Evolutionary conservation across 441 rosid genomes (phyloP).

Genomic region (Bruguiera hainesii): DNA sequence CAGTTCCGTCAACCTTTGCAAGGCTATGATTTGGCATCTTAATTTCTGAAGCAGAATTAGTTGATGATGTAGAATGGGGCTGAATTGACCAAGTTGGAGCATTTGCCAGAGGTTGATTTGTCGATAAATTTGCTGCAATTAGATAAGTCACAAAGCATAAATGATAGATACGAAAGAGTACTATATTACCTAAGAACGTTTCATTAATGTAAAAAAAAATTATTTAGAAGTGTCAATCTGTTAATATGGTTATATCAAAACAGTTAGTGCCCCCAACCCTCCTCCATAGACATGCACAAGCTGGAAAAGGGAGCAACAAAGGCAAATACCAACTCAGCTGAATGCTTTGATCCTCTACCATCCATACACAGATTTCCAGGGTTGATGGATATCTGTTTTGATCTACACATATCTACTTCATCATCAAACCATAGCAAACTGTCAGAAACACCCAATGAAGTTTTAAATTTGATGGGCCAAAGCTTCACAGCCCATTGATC

Average conservation of each 20-base stretch:
- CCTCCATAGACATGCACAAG: background rate
- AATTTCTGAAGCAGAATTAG: conserved; percentile 46
- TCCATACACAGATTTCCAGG: background rate
- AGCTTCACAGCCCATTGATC: background rate
- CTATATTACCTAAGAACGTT: background rate
- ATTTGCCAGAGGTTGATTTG: conserved; percentile 45
- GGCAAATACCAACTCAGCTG: background rate
- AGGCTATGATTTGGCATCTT: conserved; percentile 45
- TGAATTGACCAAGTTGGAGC: conserved; percentile 72
- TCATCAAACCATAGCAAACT: background rate
- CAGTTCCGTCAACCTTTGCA: conserved; percentile 43
- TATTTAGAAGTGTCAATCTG: too few relatives aligned
- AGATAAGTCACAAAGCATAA: conserved; percentile 12
- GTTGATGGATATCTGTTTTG: background rate
- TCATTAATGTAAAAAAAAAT: too few relatives aligned
- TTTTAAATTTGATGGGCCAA: background rate
- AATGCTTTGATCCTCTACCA: background rate
- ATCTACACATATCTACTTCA: background rate
- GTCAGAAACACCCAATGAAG: background rate
- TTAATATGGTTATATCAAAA: background rate
- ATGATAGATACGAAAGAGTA: background rate
- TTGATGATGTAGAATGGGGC: conserved; percentile 45
- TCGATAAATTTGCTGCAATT: conserved; percentile 57
- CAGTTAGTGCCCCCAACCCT: background rate
- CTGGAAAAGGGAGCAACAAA: background rate